phyloP scores from a whole-genome alignment of 768 basidiomycete species.

The Russula emetica region DNA sequence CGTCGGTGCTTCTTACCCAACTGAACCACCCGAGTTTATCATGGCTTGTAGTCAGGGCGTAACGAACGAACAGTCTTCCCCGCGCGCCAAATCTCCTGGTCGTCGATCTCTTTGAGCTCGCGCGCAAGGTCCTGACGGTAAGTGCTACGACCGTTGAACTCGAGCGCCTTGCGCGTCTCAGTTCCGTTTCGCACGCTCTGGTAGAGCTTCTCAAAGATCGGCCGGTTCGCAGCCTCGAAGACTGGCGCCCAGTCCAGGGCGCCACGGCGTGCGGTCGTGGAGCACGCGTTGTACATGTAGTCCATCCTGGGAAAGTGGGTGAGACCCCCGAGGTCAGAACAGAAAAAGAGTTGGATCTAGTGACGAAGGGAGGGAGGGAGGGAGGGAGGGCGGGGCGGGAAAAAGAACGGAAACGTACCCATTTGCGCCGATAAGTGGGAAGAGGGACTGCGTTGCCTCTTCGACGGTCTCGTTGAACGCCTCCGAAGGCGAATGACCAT shows the following conservation, averaged over 20 bases:
- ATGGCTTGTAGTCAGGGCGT: conserved; percentile 77
- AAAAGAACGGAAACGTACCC: no score
- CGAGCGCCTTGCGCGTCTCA: conserved; percentile 94
- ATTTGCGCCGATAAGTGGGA: conserved; percentile 93
- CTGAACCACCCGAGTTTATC: conserved; percentile 7
- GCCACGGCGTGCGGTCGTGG: conserved; percentile 95
- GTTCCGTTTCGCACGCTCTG: conserved; percentile 91
- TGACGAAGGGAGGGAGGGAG: not conserved
- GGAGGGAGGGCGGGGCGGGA: no score
- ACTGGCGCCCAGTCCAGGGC: conserved; percentile 99
- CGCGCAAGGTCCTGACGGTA: conserved; percentile 90
- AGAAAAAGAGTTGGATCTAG: not conserved
- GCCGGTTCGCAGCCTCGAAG: conserved; percentile 91
- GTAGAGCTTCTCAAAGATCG: conserved; percentile 93
- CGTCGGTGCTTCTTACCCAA: not conserved
- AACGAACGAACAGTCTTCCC: conserved; percentile 89
- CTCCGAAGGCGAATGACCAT: conserved; percentile 95
- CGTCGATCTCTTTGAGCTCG: conserved; percentile 89
- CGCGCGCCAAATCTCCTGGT: conserved; percentile 99
- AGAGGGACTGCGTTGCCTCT: conserved; percentile 98
- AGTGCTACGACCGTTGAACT: conserved; percentile 88
- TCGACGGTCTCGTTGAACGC: conserved; percentile 99
- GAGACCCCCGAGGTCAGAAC: not conserved
- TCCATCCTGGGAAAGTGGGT: conserved; percentile 64
- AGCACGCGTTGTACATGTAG: conserved; percentile 99